Evolutionary conservation across 306 rosid genomes (phyloP).

Genomic region (Alnus glutinosa): DNA sequence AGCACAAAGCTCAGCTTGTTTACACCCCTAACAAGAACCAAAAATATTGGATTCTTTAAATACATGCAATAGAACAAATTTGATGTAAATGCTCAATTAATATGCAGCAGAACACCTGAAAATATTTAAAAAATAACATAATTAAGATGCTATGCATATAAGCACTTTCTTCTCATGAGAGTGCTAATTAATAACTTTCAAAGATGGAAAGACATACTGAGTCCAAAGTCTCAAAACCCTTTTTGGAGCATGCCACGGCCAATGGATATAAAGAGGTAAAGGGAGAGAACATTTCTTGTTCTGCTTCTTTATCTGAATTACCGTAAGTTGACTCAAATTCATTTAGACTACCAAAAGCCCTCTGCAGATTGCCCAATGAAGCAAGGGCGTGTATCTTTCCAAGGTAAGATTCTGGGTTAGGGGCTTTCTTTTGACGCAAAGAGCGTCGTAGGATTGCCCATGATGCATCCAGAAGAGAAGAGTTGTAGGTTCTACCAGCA

Average conservation of each 20-base stretch:
- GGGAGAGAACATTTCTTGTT: constrained; percentile 78
- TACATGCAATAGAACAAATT: background rate
- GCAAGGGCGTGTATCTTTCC: constrained; percentile 84
- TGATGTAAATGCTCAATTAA: background rate
- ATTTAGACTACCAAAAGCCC: constrained; percentile 69
- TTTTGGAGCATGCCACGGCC: constrained; percentile 80
- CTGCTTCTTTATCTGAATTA: constrained; percentile 53
- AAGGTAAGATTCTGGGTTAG: constrained; percentile 85
- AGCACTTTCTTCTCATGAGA: constrained; percentile 1
- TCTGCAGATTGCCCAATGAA: constrained; percentile 69
- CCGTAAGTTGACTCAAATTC: constrained; percentile 76
- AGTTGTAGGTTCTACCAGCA: constrained; percentile 72
- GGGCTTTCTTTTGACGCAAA: constrained; percentile 70
- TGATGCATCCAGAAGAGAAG: constrained; percentile 71
- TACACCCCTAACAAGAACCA: background rate
- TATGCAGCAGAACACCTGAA: background rate
- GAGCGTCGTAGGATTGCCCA: constrained; percentile 83
- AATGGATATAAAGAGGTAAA: constrained; percentile 85
- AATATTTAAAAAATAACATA: background rate
- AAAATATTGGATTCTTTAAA: background rate
- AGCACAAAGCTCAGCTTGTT: background rate
- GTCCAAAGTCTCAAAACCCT: constrained; percentile 93
- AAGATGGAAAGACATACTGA: constrained; percentile 52
- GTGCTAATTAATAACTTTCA: constrained; percentile 24
- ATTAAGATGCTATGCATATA: background rate